A percentile compares a stretch with the other conserved stretches of the same genome.
Evolutionary conservation across 2,329 filamentous ascomycete species (phyloP).

Genomic region (Colletotrichum australisinense): DNA sequence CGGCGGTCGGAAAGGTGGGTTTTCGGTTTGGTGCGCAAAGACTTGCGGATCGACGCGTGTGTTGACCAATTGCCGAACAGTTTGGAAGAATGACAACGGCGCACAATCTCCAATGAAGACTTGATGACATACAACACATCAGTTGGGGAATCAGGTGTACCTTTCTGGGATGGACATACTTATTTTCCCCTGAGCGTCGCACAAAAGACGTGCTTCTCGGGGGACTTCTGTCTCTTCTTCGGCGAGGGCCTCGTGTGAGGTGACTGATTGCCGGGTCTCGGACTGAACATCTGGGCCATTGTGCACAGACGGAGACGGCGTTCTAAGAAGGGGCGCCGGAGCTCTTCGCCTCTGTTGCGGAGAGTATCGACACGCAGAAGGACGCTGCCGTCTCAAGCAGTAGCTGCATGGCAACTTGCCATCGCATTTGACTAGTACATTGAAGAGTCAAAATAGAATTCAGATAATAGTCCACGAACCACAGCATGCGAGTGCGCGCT

Average conservation of each 20-base stretch:
- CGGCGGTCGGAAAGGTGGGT: constrained; percentile 56
- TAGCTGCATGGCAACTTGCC: constrained; percentile 64
- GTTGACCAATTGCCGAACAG: constrained; percentile 63
- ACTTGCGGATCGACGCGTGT: constrained; percentile 59
- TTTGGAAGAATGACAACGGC: constrained; percentile 67
- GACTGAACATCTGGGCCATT: constrained; percentile 4
- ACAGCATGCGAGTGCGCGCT: not conserved
- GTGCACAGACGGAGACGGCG: constrained; percentile 30
- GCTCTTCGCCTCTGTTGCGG: constrained; percentile 53
- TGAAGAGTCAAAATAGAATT: not conserved
- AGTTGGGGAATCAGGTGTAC: not conserved
- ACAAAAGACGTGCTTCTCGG: constrained; percentile 62
- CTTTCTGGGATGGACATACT: constrained; percentile 35
- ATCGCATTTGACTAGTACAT: constrained; percentile 63
- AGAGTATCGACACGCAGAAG: constrained; percentile 60
- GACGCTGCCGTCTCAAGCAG: constrained; percentile 56
- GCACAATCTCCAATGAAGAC: constrained; percentile 68
- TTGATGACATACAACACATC: not conserved
- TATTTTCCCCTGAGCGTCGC: constrained; percentile 64
- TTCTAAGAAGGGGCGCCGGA: constrained; percentile 37
- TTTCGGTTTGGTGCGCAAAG: constrained; percentile 59
- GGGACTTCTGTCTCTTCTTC: constrained; percentile 68
- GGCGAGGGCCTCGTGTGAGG: constrained; percentile 40
- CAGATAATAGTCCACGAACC: not conserved
- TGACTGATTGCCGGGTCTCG: not conserved